These are phyloP conservation scores for Dothideomycetidae sp. DNA, from an alignment of 2,329 filamentous ascomycete species.

Conservation along the genomic window DNA sequence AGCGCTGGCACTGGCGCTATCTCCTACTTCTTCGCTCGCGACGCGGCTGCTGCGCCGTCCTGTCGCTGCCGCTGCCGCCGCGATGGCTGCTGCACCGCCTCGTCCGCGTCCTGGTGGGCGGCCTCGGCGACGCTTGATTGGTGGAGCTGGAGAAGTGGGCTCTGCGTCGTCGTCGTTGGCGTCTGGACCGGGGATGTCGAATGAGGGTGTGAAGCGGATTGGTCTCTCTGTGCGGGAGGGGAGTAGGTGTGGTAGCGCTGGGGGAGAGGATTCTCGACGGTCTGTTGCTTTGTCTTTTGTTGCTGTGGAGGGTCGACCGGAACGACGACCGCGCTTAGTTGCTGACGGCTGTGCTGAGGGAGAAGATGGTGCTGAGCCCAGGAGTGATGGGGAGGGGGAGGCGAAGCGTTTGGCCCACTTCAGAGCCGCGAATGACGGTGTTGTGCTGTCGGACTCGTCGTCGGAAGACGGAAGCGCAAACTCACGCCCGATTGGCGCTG, in stretches of 20 bases:
- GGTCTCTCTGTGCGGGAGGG: conserved; percentile 18
- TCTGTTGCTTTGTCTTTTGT: conserved; percentile 2
- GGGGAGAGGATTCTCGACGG: conserved; percentile 11
- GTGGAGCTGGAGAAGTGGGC: background rate
- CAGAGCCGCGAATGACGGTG: background rate
- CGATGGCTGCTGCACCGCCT: background rate
- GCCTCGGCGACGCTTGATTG: conserved; percentile 1
- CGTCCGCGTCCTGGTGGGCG: background rate
- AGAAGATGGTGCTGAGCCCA: conserved; percentile 6
- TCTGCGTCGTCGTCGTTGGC: background rate
- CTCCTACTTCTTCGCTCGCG: conserved; percentile 3
- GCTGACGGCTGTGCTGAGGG: conserved; percentile 5
- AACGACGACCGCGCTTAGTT: background rate
- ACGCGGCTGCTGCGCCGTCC: conserved; percentile 4
- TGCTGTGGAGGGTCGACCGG: background rate
- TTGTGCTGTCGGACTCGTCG: background rate
- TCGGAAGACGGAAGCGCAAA: conserved; percentile 1
- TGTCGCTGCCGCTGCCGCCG: conserved; percentile 1
- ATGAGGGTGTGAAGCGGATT: conserved; percentile 20
- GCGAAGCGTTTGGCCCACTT: conserved; percentile 7
- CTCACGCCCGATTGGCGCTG: conserved; percentile 1
- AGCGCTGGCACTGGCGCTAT: conserved; percentile 3
- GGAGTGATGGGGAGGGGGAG: conserved; percentile 1
- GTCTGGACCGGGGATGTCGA: conserved; percentile 10
- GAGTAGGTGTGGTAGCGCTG: conserved; percentile 20